phyloP scores from a whole-genome alignment of 306 rosid genomes.

The Echinosophora koreensis region DNA sequence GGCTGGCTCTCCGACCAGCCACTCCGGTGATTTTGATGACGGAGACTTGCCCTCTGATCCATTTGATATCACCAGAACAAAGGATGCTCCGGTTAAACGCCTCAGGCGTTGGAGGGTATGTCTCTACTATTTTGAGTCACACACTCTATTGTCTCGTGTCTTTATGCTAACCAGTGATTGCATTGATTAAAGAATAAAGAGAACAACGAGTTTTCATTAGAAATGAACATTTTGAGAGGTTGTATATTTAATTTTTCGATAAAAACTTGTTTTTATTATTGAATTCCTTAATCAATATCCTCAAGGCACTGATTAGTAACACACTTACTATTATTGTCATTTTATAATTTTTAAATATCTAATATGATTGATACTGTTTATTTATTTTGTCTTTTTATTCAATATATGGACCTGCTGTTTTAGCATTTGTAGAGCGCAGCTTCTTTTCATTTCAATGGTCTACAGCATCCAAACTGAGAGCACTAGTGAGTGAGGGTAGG shows the following conservation, averaged over 20 bases:
- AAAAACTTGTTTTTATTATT: too few relatives aligned
- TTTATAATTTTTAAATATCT: background rate
- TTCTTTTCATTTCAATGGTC: background rate
- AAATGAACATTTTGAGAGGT: too few relatives aligned
- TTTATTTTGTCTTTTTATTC: background rate
- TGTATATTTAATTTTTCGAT: too few relatives aligned
- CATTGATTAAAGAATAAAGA: too few relatives aligned
- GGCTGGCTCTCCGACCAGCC: slow-evolving; percentile 47
- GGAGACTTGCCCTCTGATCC: slow-evolving; percentile 53
- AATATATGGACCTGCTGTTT: slow-evolving; percentile 5
- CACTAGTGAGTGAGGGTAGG: background rate
- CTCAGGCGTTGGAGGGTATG: slow-evolving; percentile 89
- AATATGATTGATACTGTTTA: background rate
- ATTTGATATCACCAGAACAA: slow-evolving; percentile 69
- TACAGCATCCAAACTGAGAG: background rate
- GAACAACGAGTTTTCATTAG: too few relatives aligned
- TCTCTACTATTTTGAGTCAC: background rate
- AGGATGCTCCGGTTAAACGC: slow-evolving; percentile 72
- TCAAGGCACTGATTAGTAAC: too few relatives aligned
- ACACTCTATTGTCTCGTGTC: background rate
- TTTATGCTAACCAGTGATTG: too few relatives aligned
- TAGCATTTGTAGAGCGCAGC: slow-evolving; percentile 18
- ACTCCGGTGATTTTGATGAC: slow-evolving; percentile 54
- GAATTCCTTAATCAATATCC: too few relatives aligned
- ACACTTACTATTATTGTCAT: background rate